Conservation (phyloP, 306 rosid genomes). For the Mimosa pudica region DNA sequence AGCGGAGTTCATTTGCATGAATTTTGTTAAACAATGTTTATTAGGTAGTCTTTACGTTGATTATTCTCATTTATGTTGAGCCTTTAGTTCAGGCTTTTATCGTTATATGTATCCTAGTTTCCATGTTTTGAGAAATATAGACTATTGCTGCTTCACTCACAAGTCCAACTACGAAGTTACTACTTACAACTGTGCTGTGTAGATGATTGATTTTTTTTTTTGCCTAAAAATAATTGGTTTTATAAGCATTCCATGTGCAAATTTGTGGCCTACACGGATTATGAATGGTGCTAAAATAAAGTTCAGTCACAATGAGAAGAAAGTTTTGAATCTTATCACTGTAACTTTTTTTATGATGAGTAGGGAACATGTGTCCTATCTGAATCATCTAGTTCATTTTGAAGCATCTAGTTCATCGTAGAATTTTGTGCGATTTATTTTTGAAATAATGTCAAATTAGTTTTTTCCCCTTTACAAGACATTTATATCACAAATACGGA, state of each 20-base stretch:
- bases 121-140: conserved; percentile 1
- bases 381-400: background rate
- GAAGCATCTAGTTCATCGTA: background rate
- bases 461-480: no score
- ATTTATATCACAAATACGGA: no score
- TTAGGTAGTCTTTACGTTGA: background rate
- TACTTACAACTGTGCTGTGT: background rate
- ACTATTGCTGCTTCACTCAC: background rate
- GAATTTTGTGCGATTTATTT: background rate
- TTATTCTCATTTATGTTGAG: conserved; percentile 14
- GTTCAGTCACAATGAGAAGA: no score
- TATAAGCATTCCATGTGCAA: background rate
- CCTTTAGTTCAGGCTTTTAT: conserved; percentile 6
- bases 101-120: conserved; percentile 5
- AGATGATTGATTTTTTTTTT: background rate
- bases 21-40: background rate
- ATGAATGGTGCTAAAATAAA: no score
- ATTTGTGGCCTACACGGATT: background rate
- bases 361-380: no score
- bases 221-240: background rate
- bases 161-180: background rate
- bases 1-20: background rate
- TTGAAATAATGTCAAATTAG: background rate
- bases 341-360: no score
- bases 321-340: no score